A percentile compares a stretch with the other conserved stretches of the same genome.
Conservation (phyloP, 2,329 filamentous ascomycete genomes). For the Tolypocladium paradoxum region DNA sequence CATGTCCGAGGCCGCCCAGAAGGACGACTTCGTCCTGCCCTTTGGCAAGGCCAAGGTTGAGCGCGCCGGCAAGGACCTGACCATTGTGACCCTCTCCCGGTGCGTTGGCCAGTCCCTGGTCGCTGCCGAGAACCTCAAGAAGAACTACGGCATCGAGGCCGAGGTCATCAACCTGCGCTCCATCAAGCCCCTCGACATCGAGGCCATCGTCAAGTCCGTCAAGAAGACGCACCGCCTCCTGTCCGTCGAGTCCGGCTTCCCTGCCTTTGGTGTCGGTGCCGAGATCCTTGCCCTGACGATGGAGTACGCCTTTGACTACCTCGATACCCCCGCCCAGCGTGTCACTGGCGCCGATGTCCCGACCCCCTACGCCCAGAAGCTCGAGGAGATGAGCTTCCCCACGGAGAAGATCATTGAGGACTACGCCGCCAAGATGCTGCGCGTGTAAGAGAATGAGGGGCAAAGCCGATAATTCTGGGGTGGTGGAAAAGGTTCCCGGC, state of each 20-base stretch:
- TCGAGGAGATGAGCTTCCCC: constrained; percentile 95
- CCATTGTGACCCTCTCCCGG: constrained; percentile 87
- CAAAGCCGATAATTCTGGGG: not conserved
- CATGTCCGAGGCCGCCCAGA: constrained; percentile 94
- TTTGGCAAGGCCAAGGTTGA: constrained; percentile 99
- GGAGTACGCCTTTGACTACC: constrained; percentile 98
- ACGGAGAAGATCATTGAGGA: constrained; percentile 78
- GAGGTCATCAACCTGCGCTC: constrained; percentile 98
- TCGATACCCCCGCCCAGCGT: constrained; percentile 85
- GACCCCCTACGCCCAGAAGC: constrained; percentile 83
- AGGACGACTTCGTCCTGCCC: constrained; percentile 91
- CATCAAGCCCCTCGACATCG: constrained; percentile 91
- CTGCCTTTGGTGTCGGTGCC: constrained; percentile 81
- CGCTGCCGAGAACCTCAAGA: constrained; percentile 84
- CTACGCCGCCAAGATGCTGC: constrained; percentile 81
- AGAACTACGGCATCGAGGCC: constrained; percentile 89
- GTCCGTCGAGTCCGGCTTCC: constrained; percentile 90
- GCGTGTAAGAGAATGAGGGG: constrained; percentile 44
- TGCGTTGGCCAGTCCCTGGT: constrained; percentile 86
- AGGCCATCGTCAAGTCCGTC: constrained; percentile 89
- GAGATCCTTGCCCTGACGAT: constrained; percentile 91
- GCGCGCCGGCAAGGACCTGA: constrained; percentile 89
- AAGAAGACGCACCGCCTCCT: constrained; percentile 97
- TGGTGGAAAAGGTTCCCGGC: constrained; percentile 1
- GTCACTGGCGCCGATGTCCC: constrained; percentile 96